These are phyloP conservation scores for Neurospora sp. DNA, from an alignment of 2,329 filamentous ascomycete genomes.

Conservation along the genomic window DNA sequence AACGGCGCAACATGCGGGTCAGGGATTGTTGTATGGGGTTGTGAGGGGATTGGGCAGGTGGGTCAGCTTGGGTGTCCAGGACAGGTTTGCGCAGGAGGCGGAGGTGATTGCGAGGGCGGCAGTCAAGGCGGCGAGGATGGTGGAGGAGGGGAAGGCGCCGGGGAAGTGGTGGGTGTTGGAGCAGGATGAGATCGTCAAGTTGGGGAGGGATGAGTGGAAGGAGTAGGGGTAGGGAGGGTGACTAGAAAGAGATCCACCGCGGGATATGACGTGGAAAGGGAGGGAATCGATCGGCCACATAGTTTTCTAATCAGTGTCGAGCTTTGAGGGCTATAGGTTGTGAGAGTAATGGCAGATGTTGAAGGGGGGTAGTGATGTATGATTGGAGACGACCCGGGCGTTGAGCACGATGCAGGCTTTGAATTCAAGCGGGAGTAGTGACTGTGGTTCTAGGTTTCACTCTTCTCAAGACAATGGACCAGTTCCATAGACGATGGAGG, in stretches of 20 bases:
- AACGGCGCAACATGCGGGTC: slow-evolving; percentile 42
- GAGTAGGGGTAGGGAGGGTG: slow-evolving; percentile 11
- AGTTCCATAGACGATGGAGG: neutral
- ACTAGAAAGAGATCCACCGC: neutral
- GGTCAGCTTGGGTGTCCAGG: slow-evolving; percentile 40
- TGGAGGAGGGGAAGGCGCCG: slow-evolving; percentile 47
- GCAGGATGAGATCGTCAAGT: slow-evolving; percentile 50
- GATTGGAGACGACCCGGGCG: neutral
- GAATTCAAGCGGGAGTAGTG: neutral
- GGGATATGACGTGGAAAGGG: neutral
- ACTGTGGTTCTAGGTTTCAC: neutral
- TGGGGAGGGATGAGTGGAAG: slow-evolving; percentile 52
- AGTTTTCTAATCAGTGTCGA: neutral
- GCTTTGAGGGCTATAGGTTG: neutral
- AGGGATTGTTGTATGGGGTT: slow-evolving; percentile 45
- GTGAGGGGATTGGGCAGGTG: slow-evolving; percentile 46
- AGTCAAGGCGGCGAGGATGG: slow-evolving; percentile 48
- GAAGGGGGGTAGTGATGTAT: neutral
- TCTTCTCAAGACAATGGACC: neutral
- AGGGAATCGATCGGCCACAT: neutral
- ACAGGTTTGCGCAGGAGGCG: slow-evolving; percentile 63
- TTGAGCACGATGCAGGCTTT: neutral
- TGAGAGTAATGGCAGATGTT: neutral
- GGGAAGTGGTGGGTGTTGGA: slow-evolving; percentile 52
- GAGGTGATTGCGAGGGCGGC: slow-evolving; percentile 61